Conservation (phyloP, 352 stramenopile species). For the Pythium brachiatum region DNA sequence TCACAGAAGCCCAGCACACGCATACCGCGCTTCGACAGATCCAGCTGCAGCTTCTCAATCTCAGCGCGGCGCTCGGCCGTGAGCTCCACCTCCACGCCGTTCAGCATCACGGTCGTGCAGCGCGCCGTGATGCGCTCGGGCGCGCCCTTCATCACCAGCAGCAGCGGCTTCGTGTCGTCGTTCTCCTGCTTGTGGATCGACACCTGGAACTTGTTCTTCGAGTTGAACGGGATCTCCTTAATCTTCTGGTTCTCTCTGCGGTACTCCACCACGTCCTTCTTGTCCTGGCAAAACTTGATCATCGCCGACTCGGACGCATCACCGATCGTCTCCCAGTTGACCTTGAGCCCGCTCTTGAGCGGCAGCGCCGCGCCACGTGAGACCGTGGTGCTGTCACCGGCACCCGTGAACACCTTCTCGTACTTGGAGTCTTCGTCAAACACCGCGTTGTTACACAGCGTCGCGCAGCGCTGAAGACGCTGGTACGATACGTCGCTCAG, state of each 20-base stretch:
- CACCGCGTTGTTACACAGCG: slow-evolving; percentile 89
- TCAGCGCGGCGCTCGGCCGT: slow-evolving; percentile 31
- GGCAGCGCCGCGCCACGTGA: slow-evolving; percentile 27
- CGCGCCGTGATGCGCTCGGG: slow-evolving; percentile 84
- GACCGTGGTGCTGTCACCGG: slow-evolving; percentile 14
- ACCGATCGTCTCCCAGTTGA: slow-evolving; percentile 43
- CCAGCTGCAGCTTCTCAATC: slow-evolving; percentile 55
- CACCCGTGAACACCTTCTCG: slow-evolving; percentile 30
- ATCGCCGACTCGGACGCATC: slow-evolving; percentile 40
- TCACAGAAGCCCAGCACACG: slow-evolving; percentile 54
- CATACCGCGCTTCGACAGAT: slow-evolving; percentile 50
- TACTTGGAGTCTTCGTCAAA: slow-evolving; percentile 83
- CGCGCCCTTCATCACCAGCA: slow-evolving; percentile 87
- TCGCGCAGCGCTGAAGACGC: slow-evolving; percentile 78
- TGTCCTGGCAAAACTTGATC: slow-evolving; percentile 39
- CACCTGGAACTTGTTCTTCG: slow-evolving; percentile 44
- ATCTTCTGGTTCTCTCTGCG: slow-evolving; percentile 30
- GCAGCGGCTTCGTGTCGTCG: slow-evolving; percentile 17
- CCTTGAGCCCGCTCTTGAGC: slow-evolving; percentile 33
- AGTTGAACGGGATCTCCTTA: slow-evolving; percentile 50
- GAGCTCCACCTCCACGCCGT: slow-evolving; percentile 47
- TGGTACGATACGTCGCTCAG: slow-evolving; percentile 46
- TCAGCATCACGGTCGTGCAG: slow-evolving; percentile 67
- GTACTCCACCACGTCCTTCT: slow-evolving; percentile 32
- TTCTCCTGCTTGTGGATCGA: slow-evolving; percentile 40